These are phyloP conservation scores for Suhomyces emberorum DNA, from an alignment of 805 yeast species.

Conservation along the genomic window DNA sequence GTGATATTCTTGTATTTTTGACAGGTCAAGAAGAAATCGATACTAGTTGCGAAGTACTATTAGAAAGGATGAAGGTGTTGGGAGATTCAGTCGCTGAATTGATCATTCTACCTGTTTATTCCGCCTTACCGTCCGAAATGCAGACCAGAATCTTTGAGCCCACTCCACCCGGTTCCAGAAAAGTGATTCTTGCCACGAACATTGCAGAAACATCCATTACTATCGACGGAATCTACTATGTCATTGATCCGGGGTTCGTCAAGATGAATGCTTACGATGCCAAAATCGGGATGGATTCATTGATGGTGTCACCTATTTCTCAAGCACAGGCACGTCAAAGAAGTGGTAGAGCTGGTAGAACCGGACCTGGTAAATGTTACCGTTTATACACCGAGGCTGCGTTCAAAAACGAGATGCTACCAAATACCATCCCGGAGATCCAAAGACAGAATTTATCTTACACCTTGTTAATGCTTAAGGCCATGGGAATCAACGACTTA, in stretches of 20 bases:
- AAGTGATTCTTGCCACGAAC: slow-evolving; percentile 91
- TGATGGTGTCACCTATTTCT: slow-evolving; percentile 81
- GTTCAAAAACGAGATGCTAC: slow-evolving; percentile 70
- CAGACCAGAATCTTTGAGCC: slow-evolving; percentile 88
- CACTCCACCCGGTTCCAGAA: slow-evolving; percentile 77
- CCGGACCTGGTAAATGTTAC: slow-evolving; percentile 93
- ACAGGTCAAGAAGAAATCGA: slow-evolving; percentile 97
- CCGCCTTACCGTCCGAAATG: slow-evolving; percentile 86
- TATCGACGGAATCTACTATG: slow-evolving; percentile 88
- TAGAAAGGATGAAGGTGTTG: slow-evolving; percentile 58
- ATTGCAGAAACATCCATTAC: slow-evolving; percentile 97
- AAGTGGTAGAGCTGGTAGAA: slow-evolving; percentile 96
- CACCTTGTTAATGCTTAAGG: slow-evolving; percentile 81
- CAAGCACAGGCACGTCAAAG: slow-evolving; percentile 95
- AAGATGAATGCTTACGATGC: slow-evolving; percentile 88
- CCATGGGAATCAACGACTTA: slow-evolving; percentile 84
- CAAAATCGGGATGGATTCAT: slow-evolving; percentile 85
- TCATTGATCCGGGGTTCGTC: slow-evolving; percentile 92
- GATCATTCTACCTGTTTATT: slow-evolving; percentile 81
- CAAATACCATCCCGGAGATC: slow-evolving; percentile 85
- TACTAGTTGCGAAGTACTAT: slow-evolving; percentile 72
- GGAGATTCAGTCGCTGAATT: slow-evolving; percentile 65
- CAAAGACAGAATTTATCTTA: slow-evolving; percentile 83
- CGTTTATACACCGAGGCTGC: slow-evolving; percentile 87
- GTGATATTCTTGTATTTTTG: slow-evolving; percentile 78